phyloP scores from a whole-genome alignment of 768 basidiomycete species.

The Piloderma croceum region DNA sequence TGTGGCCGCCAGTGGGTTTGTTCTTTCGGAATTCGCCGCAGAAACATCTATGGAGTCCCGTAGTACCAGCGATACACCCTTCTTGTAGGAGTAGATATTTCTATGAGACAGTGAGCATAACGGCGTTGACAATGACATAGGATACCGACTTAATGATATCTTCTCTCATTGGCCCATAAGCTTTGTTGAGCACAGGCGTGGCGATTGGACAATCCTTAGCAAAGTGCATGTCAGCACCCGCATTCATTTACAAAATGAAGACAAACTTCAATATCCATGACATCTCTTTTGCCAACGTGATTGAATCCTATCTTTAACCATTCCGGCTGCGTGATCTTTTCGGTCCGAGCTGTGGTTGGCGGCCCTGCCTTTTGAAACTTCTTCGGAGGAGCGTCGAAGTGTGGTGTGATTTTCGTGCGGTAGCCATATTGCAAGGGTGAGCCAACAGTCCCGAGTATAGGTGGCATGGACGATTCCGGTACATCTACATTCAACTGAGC shows the following conservation, averaged over 20 bases:
- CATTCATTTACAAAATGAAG: not conserved
- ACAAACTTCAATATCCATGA: slow-evolving; percentile 87
- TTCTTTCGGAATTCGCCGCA: not conserved
- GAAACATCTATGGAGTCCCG: slow-evolving; percentile 66
- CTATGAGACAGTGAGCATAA: slow-evolving; percentile 32
- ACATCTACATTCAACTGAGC: slow-evolving; percentile 41
- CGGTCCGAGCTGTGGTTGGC: slow-evolving; percentile 9
- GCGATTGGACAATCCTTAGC: slow-evolving; percentile 87
- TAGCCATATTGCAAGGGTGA: slow-evolving; percentile 89
- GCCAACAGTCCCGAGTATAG: slow-evolving; percentile 67
- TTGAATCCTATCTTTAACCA: slow-evolving; percentile 93
- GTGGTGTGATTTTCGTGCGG: slow-evolving; percentile 95
- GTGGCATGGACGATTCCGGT: slow-evolving; percentile 50
- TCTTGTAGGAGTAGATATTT: slow-evolving; percentile 74
- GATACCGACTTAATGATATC: slow-evolving; percentile 59
- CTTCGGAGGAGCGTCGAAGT: slow-evolving; percentile 77
- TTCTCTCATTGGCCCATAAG: slow-evolving; percentile 53
- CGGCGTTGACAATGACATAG: not conserved
- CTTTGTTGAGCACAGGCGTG: slow-evolving; percentile 70
- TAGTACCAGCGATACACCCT: slow-evolving; percentile 84
- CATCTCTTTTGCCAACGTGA: slow-evolving; percentile 59
- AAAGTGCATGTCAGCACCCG: not conserved
- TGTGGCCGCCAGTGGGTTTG: slow-evolving; percentile 15
- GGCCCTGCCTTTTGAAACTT: slow-evolving; percentile 17
- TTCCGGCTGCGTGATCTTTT: slow-evolving; percentile 36